Percentiles rank a stretch among this genome's conserved stretches.
Conservation (phyloP, 805 yeast species). For the Scheffersomyces spartinae region DNA sequence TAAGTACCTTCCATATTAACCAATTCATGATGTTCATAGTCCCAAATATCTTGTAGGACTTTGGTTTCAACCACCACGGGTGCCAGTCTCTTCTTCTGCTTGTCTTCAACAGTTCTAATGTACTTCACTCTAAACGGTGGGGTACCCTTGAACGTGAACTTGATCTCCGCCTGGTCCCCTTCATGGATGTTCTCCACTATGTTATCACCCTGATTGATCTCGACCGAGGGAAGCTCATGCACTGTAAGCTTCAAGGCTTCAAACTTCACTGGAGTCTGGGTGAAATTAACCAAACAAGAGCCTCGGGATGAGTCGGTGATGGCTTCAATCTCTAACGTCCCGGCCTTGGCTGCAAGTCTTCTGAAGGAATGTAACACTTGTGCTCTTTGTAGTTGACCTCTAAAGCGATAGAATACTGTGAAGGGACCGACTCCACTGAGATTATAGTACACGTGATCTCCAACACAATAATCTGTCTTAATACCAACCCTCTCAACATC, state of each 20-base stretch:
- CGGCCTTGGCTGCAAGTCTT: conserved; percentile 74
- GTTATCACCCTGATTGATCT: conserved; percentile 67
- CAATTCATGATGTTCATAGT: conserved; percentile 53
- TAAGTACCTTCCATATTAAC: conserved; percentile 89
- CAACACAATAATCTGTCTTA: conserved; percentile 63
- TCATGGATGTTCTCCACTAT: conserved; percentile 78
- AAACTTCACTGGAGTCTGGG: conserved; percentile 20
- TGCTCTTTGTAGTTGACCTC: conserved; percentile 47
- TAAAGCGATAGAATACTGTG: conserved; percentile 61
- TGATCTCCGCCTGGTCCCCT: conserved; percentile 87
- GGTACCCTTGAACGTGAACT: conserved; percentile 70
- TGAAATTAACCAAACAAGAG: conserved; percentile 57
- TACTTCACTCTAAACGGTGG: conserved; percentile 89
- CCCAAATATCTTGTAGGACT: conserved; percentile 61
- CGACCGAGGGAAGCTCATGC: conserved; percentile 59
- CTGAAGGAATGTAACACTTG: conserved; percentile 36
- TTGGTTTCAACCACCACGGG: conserved; percentile 34
- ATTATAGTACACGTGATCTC: conserved; percentile 73
- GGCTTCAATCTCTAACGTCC: conserved; percentile 55
- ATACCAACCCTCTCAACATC: conserved; percentile 14
- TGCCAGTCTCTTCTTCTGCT: conserved; percentile 9
- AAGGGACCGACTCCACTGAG: conserved; percentile 77
- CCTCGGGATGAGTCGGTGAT: conserved; percentile 64
- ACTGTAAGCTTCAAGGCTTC: conserved; percentile 20
- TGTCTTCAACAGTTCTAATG: conserved; percentile 51